Evolutionary conservation across 371 early-diverging fungal species (phyloP), one percentile per base, ranked within the genome.

Genomic region (Mucor velutinosus): DNA sequence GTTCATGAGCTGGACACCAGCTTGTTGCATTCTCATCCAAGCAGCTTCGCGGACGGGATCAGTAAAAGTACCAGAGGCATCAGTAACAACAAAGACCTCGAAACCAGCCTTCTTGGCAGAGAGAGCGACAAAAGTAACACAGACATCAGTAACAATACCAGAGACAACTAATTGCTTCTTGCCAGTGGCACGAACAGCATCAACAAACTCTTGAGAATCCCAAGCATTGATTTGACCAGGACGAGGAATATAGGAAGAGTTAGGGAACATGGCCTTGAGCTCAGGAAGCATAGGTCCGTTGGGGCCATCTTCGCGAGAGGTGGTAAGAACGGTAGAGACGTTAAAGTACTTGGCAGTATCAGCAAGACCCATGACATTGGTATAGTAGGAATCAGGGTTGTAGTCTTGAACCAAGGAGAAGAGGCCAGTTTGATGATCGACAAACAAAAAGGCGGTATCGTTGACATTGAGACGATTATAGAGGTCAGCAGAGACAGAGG

Each of bases 151-250:
- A 21, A 68, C 69, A 58, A 68, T 69, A 65, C 69, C 73, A 65
- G 69, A 64, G 62, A 73, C 53, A 15, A 69, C 41, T 62, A 73
- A 62, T 51, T 69, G 69, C 62, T 69, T 69, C 57, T 69, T 65
- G 59, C 69, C 68, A 62, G 73, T 67, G 35, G 59, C 58, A 39
- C 57, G 57, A 41, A 72, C 65, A 69, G 68, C 73, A 11, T 62
- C 47, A 33, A 65, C 65, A 58, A 72, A 69, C 8, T 67, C 62
- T 35, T 45, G 58, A 29, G 57, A 51, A 32, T 72, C 73, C 73
- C 69, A 67, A 45, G 73, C 69, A 65, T 72, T 72, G 65, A 72
- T 65, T 65, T 68, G 65, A 62, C 69, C 67, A 57, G 65, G 73
- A 58, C 69, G 69, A 53, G 64, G 32, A 51, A 68, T 68, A 62